Evolutionary conservation across 2,329 filamentous ascomycete species (phyloP), one percentile per base, ranked within the genome.

Genomic region (Immersiporthe knoxdaviesiana): DNA sequence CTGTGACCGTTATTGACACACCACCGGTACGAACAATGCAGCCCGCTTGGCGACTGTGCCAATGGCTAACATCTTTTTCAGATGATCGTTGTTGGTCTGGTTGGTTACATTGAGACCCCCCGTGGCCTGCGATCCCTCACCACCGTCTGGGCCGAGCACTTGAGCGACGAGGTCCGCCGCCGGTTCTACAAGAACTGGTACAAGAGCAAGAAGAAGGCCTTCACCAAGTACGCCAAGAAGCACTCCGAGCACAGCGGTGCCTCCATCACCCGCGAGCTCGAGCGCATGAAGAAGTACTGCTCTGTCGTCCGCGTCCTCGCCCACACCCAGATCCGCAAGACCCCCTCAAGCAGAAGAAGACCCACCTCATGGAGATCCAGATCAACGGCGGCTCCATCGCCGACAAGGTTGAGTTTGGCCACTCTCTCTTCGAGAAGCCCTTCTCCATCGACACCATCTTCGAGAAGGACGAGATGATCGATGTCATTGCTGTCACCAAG

Each of bases 101-200:
- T 99, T 83, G 96, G 96, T 82, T 99, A 99, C 90, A 97, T 99
- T 85, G 96, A 99, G 90, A 99, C 96, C 82, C 96, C 96, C 84
- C 96, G 96, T 81, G 96, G 96, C 87, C 94, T 99, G 81, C 95
- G 96, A 84, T 99, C 96, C 76, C 94, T 99, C 85, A 97, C 94
- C 84, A 98, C 96, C 82, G 93, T 99, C 83, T 99, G 96, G 96
- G 96, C 96, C 81, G 96, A 98, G 91, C 96, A 99, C 85, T 85
- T 99, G 85, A 93, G 92, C 86, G 96, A 99, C 85, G 96, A 98
- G 88, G 83, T 99, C 85, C 97, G 97, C 92, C 93, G 96, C 81
- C 93, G 96, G 83, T 99, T 99, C 93, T 99, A 99, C 93, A 98
- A 98, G 94, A 99, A 99, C 92, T 99, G 96, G 96, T 99, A 99